Percentiles rank a stretch among this genome's conserved stretches.
Conservation (phyloP, 371 early-diverging fungal genomes). For the Globomyces sp. region DNA sequence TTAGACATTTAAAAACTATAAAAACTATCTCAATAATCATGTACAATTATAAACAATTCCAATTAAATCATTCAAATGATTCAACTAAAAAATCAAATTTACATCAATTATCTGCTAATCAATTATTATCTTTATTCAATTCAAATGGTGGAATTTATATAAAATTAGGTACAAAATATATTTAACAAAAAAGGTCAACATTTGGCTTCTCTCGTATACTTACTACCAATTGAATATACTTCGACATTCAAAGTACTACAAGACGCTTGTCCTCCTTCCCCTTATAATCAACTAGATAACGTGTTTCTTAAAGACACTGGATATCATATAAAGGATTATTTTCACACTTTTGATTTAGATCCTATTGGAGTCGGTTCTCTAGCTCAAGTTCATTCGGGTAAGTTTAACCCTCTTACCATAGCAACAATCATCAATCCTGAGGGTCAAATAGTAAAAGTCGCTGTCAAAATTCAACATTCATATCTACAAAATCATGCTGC, state of each 20-base stretch:
- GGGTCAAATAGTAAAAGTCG: conserved; percentile 61
- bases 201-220: conserved; percentile 76
- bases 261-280: conserved; percentile 77
- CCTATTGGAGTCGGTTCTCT: conserved; percentile 50
- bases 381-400: conserved; percentile 44
- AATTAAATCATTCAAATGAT: not conserved
- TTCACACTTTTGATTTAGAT: conserved; percentile 33
- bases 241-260: conserved; percentile 80
- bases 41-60: not conserved
- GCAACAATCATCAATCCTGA: not conserved
- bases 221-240: conserved; percentile 89
- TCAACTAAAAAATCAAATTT: conserved; percentile 1
- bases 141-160: conserved; percentile 84
- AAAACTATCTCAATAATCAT: not conserved
- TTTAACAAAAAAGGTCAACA: conserved; percentile 65
- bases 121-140: conserved; percentile 54
- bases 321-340: conserved; percentile 42
- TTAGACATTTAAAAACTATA: not conserved
- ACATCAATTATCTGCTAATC: conserved; percentile 51
- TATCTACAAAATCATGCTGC: conserved; percentile 67
- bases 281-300: conserved; percentile 62
- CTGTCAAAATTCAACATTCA: conserved; percentile 92
- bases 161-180: conserved; percentile 56
- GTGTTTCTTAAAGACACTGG: conserved; percentile 74
- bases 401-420: conserved; percentile 14